Conservation (phyloP, 345 rosid species). For the Linum lewisii region DNA sequence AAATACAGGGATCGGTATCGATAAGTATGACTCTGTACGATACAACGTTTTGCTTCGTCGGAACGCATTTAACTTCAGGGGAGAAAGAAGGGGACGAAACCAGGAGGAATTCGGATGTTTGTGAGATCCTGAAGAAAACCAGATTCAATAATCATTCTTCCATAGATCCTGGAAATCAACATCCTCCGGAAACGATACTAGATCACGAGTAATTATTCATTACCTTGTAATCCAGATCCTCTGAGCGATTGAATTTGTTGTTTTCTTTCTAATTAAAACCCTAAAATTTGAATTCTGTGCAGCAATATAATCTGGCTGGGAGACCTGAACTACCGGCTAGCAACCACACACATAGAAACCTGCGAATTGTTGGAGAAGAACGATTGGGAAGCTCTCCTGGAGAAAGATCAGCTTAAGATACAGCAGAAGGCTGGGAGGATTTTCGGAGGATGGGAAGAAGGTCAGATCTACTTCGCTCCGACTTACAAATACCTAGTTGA, state of each 20-base stretch:
- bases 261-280: neutral
- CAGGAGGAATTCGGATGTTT: conserved; percentile 70
- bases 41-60: conserved; percentile 73
- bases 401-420: conserved; percentile 74
- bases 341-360: conserved; percentile 29
- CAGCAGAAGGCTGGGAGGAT: conserved; percentile 72
- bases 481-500: conserved; percentile 71
- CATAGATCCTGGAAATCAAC: conserved; percentile 23
- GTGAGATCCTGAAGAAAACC: conserved; percentile 69
- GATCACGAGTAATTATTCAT: conserved; percentile 66
- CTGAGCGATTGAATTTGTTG: too few species aligned
- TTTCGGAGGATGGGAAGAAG: conserved; percentile 91
- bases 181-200: conserved; percentile 44
- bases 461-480: conserved; percentile 71
- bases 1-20: conserved; percentile 69
- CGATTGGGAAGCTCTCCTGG: conserved; percentile 78
- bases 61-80: conserved; percentile 85
- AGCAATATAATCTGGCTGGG: conserved; percentile 93
- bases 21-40: conserved; percentile 67
- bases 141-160: conserved; percentile 41
- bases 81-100: conserved; percentile 86
- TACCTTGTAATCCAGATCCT: neutral
- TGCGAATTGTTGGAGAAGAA: conserved; percentile 41
- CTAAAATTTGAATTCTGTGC: conserved; percentile 2
- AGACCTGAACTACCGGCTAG: conserved; percentile 93